Evolutionary conservation across 2,329 filamentous ascomycete genomes (phyloP).

Genomic region (Microsporum canis): DNA sequence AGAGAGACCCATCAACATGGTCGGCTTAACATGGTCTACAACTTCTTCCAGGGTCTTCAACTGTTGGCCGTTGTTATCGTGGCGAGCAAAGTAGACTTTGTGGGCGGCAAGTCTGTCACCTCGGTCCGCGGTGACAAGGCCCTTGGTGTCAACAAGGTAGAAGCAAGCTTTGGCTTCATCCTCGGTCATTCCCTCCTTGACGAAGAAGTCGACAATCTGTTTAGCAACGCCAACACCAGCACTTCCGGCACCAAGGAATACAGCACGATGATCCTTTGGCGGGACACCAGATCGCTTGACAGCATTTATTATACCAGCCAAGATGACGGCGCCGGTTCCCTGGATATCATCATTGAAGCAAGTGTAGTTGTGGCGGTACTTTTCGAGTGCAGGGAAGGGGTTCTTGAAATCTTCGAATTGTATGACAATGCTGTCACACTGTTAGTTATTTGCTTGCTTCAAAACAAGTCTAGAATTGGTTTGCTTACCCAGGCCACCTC

Average conservation of each 20-base stretch:
- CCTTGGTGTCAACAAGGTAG: slow-evolving; percentile 95
- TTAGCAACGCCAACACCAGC: slow-evolving; percentile 95
- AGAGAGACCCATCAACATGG: slow-evolving; percentile 84
- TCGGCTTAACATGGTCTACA: slow-evolving; percentile 89
- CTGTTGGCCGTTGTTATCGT: slow-evolving; percentile 54
- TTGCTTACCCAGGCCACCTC: slow-evolving; percentile 51
- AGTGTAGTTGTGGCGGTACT: slow-evolving; percentile 78
- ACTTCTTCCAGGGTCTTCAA: slow-evolving; percentile 76
- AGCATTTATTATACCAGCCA: slow-evolving; percentile 64
- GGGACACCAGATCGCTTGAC: slow-evolving; percentile 80
- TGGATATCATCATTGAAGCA: slow-evolving; percentile 99
- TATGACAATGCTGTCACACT: slow-evolving; percentile 52
- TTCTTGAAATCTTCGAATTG: slow-evolving; percentile 99
- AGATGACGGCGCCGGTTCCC: slow-evolving; percentile 88
- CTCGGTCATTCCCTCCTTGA: slow-evolving; percentile 79
- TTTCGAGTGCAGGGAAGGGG: slow-evolving; percentile 83
- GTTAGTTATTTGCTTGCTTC: neutral
- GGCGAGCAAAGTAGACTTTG: slow-evolving; percentile 57
- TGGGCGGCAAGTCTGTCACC: slow-evolving; percentile 91
- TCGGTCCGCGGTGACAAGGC: slow-evolving; percentile 83
- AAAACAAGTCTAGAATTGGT: neutral
- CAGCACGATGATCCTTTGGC: slow-evolving; percentile 78
- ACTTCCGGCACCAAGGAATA: slow-evolving; percentile 92
- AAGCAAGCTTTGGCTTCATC: slow-evolving; percentile 81
- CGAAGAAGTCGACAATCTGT: slow-evolving; percentile 95